phyloP scores from a whole-genome alignment of 148 eudicot genomes.

The Silene uniflora region DNA sequence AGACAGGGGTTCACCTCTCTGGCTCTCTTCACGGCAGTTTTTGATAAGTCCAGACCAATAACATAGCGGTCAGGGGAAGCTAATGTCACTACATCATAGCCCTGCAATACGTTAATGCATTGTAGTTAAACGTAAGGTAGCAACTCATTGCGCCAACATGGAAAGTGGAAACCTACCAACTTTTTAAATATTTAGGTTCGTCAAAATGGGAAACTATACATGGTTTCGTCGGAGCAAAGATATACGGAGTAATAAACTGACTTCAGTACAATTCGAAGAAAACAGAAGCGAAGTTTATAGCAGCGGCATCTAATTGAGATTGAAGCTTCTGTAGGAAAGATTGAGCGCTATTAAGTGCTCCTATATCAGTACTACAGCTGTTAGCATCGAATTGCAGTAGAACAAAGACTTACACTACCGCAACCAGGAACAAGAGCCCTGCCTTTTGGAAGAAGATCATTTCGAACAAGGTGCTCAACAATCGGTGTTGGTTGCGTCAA shows the following conservation, averaged over 20 bases:
- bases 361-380: background rate
- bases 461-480: conserved; percentile 52
- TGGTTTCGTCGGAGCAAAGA: background rate
- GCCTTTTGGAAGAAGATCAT: conserved; percentile 61
- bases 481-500: conserved; percentile 78
- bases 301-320: background rate
- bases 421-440: conserved; percentile 81
- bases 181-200: background rate
- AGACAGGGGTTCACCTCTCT: conserved; percentile 38
- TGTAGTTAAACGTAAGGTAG: background rate
- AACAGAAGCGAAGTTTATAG: background rate
- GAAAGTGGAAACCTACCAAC: background rate
- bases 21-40: conserved; percentile 53
- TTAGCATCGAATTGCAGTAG: background rate
- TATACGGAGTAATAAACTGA: background rate
- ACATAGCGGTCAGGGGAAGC: conserved; percentile 68
- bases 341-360: background rate
- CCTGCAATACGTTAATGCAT: conserved; percentile 36
- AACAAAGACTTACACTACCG: conserved; percentile 56
- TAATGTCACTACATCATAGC: conserved; percentile 72
- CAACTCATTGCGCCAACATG: background rate
- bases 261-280: background rate
- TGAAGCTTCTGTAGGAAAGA: background rate
- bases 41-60: conserved; percentile 73
- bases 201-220: background rate